Base-by-base conservation (phyloP, 768 basidiomycete genomes). In the Lactarius indigo region DNA sequence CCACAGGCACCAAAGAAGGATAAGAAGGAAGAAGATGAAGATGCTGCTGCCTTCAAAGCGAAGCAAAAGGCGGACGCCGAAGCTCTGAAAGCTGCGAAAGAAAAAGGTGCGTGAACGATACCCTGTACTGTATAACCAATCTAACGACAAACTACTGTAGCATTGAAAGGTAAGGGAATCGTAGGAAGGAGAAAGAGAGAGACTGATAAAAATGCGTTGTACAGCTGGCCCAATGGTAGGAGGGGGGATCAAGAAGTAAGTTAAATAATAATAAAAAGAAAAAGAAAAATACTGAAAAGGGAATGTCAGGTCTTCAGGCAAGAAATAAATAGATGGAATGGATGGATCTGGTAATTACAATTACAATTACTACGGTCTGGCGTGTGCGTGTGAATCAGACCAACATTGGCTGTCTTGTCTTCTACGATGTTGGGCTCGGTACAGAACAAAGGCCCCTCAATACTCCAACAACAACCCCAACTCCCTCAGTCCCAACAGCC, bases 181-280 rank as follows among this genome's bases (percentile, higher is more conserved):
- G 26, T 13, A 23, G 41, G 57, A 41, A 52, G 41, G 65, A 30
- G 61, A 47, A 58, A 60, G 41, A 56, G 60, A 39, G 59, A 64
- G 33, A 69, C 68, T 67, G 64, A 65, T 64, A 54, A 44, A 65
- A 31, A 52, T 59, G 15, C 44, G 35, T 20, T 44, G 52, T 30
- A 58, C 67, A 91, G 91, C 84, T 68, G 91, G 91, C 26, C 79
- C 89, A 12, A 82, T 87, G 9, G 47, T 50, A 61, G 86, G 85
- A 60, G 86, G 84, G 54, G 91, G 92, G 30, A 92, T 94, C 82
- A 93, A 94, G 85, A 94, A 94, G 92, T 92, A 77, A 72, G 89
- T 10, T 35, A 52, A 54, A 56, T 54, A 64, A 31, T 65, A 64
- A 57, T 7, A 20, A n/a, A 13, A 9, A n/a, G 17, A 23, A 41